These are phyloP conservation scores for Verticillium albo-atrum DNA, from an alignment of 2,329 filamentous ascomycete species.

Conservation along the genomic window DNA sequence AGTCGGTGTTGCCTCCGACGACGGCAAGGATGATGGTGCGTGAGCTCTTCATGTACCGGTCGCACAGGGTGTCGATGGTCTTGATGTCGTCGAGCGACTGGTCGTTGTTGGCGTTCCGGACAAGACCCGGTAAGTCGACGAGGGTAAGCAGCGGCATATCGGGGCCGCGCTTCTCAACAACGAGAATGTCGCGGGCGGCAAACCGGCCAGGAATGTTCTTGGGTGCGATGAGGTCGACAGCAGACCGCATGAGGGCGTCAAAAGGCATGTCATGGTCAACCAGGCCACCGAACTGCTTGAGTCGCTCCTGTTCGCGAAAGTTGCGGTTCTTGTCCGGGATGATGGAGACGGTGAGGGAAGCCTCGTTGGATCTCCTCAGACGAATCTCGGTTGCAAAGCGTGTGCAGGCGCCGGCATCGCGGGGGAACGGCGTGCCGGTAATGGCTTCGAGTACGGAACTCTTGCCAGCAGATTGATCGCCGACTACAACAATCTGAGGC, in stretches of 20 bases:
- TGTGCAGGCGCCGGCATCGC: conserved; percentile 57
- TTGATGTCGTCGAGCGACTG: conserved; percentile 49
- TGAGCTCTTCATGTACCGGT: conserved; percentile 51
- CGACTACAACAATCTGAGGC: conserved; percentile 60
- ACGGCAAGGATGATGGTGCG: conserved; percentile 53
- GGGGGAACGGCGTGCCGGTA: conserved; percentile 56
- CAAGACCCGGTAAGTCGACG: conserved; percentile 57
- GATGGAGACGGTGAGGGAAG: conserved; percentile 45
- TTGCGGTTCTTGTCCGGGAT: conserved; percentile 47
- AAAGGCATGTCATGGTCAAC: conserved; percentile 41
- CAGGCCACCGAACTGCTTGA: conserved; percentile 43
- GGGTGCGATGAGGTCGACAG: conserved; percentile 45
- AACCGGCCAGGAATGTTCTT: conserved; percentile 46
- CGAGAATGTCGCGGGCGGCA: conserved; percentile 48
- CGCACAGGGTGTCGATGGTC: conserved; percentile 46
- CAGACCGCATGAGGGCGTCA: conserved; percentile 45
- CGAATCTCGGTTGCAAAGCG: conserved; percentile 58
- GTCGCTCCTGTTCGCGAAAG: conserved; percentile 39
- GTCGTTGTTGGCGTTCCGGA: conserved; percentile 47
- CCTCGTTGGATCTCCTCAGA: conserved; percentile 41
- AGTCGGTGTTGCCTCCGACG: conserved; percentile 51
- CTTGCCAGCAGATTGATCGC: conserved; percentile 61
- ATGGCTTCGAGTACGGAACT: conserved; percentile 61
- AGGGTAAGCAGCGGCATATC: conserved; percentile 56
- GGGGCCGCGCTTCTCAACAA: conserved; percentile 55